A percentile compares a stretch with the other conserved stretches of the same genome.
Evolutionary conservation across 176 grass and related monocot species (phyloP).

Genomic region (Luzula sylvatica): DNA sequence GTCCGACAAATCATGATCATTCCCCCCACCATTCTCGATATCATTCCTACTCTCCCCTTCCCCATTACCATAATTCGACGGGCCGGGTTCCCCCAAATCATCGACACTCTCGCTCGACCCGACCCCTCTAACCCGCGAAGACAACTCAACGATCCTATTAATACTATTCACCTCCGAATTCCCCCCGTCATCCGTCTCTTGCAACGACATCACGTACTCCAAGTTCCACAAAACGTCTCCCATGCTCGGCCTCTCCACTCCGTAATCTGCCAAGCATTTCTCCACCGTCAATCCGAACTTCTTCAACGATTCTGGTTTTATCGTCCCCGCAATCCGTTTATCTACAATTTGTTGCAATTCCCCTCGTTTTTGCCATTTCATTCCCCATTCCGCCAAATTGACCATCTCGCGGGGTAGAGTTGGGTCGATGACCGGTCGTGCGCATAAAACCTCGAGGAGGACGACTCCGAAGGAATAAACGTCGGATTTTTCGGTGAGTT

Average conservation of each 20-base stretch:
- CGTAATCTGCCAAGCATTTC: slow-evolving; percentile 80
- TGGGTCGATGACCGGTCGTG: slow-evolving; percentile 83
- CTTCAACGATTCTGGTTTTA: slow-evolving; percentile 70
- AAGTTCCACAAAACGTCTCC: slow-evolving; percentile 89
- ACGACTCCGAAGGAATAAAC: slow-evolving; percentile 96
- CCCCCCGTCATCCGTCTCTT: slow-evolving; percentile 35
- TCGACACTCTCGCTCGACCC: slow-evolving; percentile 27
- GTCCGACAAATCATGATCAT: slow-evolving; percentile 35
- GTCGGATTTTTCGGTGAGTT: slow-evolving; percentile 87
- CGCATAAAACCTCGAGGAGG: slow-evolving; percentile 81
- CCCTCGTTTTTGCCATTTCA: slow-evolving; percentile 83
- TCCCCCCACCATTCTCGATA: too few species aligned
- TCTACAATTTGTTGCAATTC: slow-evolving; percentile 80
- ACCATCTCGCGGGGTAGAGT: slow-evolving; percentile 78
- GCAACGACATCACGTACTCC: slow-evolving; percentile 82
- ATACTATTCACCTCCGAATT: slow-evolving; percentile 68
- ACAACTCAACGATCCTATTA: slow-evolving; percentile 57
- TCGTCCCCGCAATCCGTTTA: slow-evolving; percentile 40
- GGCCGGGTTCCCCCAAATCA: slow-evolving; percentile 36
- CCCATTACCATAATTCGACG: slow-evolving; percentile 22
- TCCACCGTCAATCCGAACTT: slow-evolving; percentile 88
- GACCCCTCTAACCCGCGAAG: slow-evolving; percentile 36
- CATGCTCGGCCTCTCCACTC: slow-evolving; percentile 73
- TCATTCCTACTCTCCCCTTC: too few species aligned
- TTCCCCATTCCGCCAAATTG: slow-evolving; percentile 87